Percentiles rank a stretch among this genome's conserved stretches.
Conservation (phyloP, 2,329 filamentous ascomycete species). For the Penicillium hesseltinei region DNA sequence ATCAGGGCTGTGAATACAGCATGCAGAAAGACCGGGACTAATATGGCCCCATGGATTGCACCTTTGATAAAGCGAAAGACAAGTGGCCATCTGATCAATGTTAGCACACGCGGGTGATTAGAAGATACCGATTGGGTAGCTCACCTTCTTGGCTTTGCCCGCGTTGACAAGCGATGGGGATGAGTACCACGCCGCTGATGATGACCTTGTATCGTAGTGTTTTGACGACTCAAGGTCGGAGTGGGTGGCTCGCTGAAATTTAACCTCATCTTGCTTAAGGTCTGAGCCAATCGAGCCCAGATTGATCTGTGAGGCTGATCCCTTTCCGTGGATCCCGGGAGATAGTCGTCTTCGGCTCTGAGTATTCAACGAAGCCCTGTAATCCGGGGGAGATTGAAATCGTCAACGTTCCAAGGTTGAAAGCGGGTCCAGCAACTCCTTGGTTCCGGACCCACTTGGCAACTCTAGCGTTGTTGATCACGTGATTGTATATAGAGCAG, state of each 20-base stretch:
- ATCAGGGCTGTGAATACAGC: constrained; percentile 58
- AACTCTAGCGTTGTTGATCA: not conserved
- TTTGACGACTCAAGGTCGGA: constrained; percentile 33
- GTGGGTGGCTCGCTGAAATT: constrained; percentile 33
- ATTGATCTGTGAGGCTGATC: not conserved
- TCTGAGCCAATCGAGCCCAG: not conserved
- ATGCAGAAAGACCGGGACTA: constrained; percentile 58
- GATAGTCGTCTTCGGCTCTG: not conserved
- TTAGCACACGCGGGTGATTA: not conserved
- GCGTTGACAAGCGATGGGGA: constrained; percentile 33
- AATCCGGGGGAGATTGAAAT: not conserved
- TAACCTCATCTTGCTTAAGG: constrained; percentile 23
- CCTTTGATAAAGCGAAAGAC: constrained; percentile 65
- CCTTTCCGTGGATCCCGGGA: not conserved
- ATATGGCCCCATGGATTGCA: constrained; percentile 59
- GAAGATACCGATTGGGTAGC: not conserved
- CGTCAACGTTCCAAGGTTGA: not conserved
- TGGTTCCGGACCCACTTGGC: not conserved
- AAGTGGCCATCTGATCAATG: constrained; percentile 55
- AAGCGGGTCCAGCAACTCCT: constrained; percentile 1
- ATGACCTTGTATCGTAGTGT: constrained; percentile 23
- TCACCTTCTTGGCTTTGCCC: constrained; percentile 34
- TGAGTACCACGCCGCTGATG: constrained; percentile 24
- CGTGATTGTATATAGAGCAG: not conserved
- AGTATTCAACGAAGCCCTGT: not conserved